Percentiles rank a stretch among this genome's conserved stretches.
Conservation (phyloP, 176 grass and related monocot genomes). For the Phyllostachys edulis region DNA sequence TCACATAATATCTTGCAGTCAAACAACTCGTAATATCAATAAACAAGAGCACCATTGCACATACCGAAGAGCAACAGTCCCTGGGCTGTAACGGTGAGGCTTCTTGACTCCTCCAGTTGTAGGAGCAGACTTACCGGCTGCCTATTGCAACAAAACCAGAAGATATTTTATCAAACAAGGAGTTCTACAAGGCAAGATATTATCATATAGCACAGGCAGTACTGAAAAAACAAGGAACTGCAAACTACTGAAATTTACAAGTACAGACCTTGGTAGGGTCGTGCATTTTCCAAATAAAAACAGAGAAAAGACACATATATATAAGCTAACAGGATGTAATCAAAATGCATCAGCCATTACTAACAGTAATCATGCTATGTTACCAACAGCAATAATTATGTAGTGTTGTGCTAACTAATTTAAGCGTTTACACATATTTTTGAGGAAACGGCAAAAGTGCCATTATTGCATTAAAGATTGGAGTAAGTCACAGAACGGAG, state of each 20-base stretch:
- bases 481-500: no score
- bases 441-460: no score
- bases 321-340: not conserved
- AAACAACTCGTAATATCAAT: not conserved
- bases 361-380: not conserved
- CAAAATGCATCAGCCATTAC: not conserved
- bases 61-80: slow-evolving; percentile 42
- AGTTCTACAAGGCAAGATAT: not conserved
- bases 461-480: no score
- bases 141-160: slow-evolving; percentile 5
- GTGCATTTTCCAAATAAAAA: not conserved
- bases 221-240: not conserved
- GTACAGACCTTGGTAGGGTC: slow-evolving; percentile 28
- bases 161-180: not conserved
- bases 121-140: slow-evolving; percentile 43
- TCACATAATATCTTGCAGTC: not conserved
- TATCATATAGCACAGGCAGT: not conserved
- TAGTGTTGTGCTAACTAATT: no score
- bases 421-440: no score
- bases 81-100: slow-evolving; percentile 47
- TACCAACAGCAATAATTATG: not conserved
- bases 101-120: slow-evolving; percentile 56
- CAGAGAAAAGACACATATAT: not conserved
- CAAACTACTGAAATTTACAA: not conserved
- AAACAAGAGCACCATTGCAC: not conserved